Evolutionary conservation across 2,329 filamentous ascomycete species (phyloP).

Genomic region (Fusarium heterosporum): DNA sequence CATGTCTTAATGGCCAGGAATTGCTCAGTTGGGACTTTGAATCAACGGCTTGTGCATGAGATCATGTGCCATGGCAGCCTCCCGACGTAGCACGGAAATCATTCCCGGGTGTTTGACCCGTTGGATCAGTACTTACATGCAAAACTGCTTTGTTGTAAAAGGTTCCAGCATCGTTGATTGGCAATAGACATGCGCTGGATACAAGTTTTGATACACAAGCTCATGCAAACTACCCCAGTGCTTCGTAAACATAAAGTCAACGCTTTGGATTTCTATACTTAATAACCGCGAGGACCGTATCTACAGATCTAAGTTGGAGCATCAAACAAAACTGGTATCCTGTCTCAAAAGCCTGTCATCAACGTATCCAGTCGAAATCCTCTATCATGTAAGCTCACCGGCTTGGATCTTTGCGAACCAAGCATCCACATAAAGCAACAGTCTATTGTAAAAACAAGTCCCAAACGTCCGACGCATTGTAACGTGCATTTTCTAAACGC

Average conservation of each 20-base stretch:
- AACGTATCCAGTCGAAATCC: slow-evolving; percentile 17
- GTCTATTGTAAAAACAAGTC: slow-evolving; percentile 10
- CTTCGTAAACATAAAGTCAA: not conserved
- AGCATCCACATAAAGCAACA: slow-evolving; percentile 2
- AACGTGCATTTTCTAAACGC: slow-evolving; percentile 34
- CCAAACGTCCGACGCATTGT: slow-evolving; percentile 33
- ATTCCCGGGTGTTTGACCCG: too few relatives aligned
- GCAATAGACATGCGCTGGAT: too few relatives aligned
- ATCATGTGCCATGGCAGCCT: too few relatives aligned
- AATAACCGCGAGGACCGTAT: not conserved
- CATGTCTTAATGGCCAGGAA: slow-evolving; percentile 9
- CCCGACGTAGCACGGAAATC: not conserved
- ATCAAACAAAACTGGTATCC: slow-evolving; percentile 28
- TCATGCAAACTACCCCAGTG: too few relatives aligned
- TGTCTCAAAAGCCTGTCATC: slow-evolving; percentile 37
- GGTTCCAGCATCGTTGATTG: too few relatives aligned
- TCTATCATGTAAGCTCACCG: not conserved
- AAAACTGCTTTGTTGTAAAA: too few relatives aligned
- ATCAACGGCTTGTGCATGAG: slow-evolving; percentile 1
- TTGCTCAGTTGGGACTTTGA: not conserved
- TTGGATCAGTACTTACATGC: too few relatives aligned
- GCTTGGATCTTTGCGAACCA: not conserved
- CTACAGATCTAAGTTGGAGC: slow-evolving; percentile 19
- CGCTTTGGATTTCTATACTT: not conserved
- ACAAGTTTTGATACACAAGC: not conserved